A percentile compares a stretch with the other conserved stretches of the same genome.
phyloP scores from a whole-genome alignment of 306 rosid species.

The Medicago arabica region DNA sequence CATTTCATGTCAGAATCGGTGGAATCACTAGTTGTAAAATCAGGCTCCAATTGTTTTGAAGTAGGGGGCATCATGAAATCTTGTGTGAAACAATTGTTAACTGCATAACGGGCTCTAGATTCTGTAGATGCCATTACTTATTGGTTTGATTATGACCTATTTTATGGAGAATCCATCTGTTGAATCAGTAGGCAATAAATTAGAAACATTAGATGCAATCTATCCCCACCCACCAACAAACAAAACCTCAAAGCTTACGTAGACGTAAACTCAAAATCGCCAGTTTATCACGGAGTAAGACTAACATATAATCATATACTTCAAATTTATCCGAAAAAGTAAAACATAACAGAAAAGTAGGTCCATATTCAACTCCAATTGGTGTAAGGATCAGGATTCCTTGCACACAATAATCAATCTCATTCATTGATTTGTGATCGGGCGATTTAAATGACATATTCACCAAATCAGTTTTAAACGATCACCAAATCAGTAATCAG shows the following conservation, averaged over 20 bases:
- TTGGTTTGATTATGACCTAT: background rate
- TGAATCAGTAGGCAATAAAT: slow-evolving; percentile 28
- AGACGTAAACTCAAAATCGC: slow-evolving; percentile 17
- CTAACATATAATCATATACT: background rate
- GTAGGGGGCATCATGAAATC: slow-evolving; percentile 39
- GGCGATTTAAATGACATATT: background rate
- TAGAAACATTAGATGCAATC: slow-evolving; percentile 18
- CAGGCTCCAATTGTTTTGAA: slow-evolving; percentile 46
- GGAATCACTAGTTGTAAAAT: slow-evolving; percentile 45
- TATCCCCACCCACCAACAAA: slow-evolving; percentile 24
- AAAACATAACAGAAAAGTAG: too few relatives aligned
- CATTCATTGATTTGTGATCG: background rate
- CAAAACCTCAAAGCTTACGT: slow-evolving; percentile 16
- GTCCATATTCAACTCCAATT: too few relatives aligned
- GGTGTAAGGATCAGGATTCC: too few relatives aligned
- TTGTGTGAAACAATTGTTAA: slow-evolving; percentile 35
- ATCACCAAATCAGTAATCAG: too few relatives aligned
- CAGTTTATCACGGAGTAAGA: background rate
- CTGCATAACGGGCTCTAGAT: slow-evolving; percentile 40
- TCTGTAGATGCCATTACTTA: slow-evolving; percentile 46
- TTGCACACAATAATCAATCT: background rate
- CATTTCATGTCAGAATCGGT: slow-evolving; percentile 53
- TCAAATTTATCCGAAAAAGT: too few relatives aligned
- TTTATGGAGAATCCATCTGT: slow-evolving; percentile 31
- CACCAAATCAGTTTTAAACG: background rate